phyloP scores from a whole-genome alignment of 345 rosid genomes.

The Euphorbia lathyris region DNA sequence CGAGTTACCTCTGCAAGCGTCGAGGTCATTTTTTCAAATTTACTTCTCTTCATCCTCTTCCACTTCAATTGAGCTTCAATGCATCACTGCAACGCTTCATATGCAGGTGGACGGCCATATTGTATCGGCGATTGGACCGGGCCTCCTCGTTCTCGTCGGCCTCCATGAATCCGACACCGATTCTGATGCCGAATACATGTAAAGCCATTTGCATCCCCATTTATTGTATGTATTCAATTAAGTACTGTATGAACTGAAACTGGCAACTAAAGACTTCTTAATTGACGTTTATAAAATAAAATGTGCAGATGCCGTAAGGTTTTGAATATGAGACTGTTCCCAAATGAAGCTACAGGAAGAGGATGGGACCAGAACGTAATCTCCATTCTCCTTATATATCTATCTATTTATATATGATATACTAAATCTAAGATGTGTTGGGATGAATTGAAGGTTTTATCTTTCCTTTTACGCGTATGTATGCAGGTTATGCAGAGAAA shows the following conservation, averaged over 20 bases:
- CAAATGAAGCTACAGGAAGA: slow-evolving; percentile 72
- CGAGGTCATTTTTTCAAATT: slow-evolving; percentile 30
- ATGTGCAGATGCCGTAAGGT: slow-evolving; percentile 74
- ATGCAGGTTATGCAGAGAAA: slow-evolving; percentile 82
- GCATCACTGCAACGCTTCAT: neutral
- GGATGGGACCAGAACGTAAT: slow-evolving; percentile 87
- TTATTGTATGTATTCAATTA: neutral
- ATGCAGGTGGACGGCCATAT: slow-evolving; percentile 65
- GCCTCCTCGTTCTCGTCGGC: slow-evolving; percentile 77
- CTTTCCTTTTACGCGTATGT: neutral
- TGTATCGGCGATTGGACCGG: slow-evolving; percentile 84
- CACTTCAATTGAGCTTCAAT: neutral
- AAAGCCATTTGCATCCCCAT: neutral
- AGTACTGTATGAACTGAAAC: neutral
- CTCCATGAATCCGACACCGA: slow-evolving; percentile 77
- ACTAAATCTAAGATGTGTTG: neutral
- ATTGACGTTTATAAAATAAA: neutral
- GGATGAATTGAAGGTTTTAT: neutral
- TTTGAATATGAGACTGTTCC: slow-evolving; percentile 77
- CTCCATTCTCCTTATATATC: neutral
- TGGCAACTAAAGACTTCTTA: neutral
- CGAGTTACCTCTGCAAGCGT: slow-evolving; percentile 80
- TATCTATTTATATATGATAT: neutral
- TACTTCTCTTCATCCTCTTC: neutral
- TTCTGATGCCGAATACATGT: slow-evolving; percentile 80